These are phyloP conservation scores for Diatrype stigma DNA, from an alignment of 2,329 filamentous ascomycete genomes.

Conservation along the genomic window DNA sequence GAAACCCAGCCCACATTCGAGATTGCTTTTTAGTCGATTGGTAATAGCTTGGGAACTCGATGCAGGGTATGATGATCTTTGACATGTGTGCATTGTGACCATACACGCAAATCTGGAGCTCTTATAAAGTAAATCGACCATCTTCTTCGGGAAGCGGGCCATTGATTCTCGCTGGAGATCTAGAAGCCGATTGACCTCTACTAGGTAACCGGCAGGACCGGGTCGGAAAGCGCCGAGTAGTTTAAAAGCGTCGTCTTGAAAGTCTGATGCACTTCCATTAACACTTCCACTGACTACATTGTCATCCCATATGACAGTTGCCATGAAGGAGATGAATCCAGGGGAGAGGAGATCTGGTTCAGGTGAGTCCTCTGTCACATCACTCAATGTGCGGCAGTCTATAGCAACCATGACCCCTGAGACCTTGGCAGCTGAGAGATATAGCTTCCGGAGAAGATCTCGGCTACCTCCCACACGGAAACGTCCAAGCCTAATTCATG, in stretches of 20 bases:
- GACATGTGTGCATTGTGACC: slow-evolving; percentile 26
- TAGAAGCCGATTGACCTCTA: slow-evolving; percentile 39
- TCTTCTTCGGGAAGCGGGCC: slow-evolving; percentile 39
- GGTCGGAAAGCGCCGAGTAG: slow-evolving; percentile 41
- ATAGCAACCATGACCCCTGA: slow-evolving; percentile 48
- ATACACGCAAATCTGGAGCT: slow-evolving; percentile 25
- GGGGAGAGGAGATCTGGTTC: slow-evolving; percentile 39
- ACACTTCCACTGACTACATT: slow-evolving; percentile 26
- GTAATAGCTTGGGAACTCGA: slow-evolving; percentile 10
- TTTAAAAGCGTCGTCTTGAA: slow-evolving; percentile 20
- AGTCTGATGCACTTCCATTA: slow-evolving; percentile 28
- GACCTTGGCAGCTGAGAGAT: slow-evolving; percentile 43
- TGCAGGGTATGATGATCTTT: slow-evolving; percentile 14
- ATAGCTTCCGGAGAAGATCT: slow-evolving; percentile 26
- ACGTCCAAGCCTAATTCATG: slow-evolving; percentile 17
- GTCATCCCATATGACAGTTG: slow-evolving; percentile 31
- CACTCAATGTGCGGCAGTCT: slow-evolving; percentile 38
- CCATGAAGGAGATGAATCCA: slow-evolving; percentile 43
- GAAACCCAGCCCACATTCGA: slow-evolving; percentile 38
- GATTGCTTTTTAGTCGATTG: slow-evolving; percentile 27
- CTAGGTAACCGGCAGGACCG: slow-evolving; percentile 37
- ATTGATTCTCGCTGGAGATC: slow-evolving; percentile 36
- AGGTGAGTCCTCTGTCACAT: slow-evolving; percentile 23
- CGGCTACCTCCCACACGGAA: slow-evolving; percentile 23
- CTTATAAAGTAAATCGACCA: slow-evolving; percentile 39